Base-by-base conservation (phyloP, 2,329 filamentous ascomycete genomes). In the Colletotrichum sp. region DNA sequence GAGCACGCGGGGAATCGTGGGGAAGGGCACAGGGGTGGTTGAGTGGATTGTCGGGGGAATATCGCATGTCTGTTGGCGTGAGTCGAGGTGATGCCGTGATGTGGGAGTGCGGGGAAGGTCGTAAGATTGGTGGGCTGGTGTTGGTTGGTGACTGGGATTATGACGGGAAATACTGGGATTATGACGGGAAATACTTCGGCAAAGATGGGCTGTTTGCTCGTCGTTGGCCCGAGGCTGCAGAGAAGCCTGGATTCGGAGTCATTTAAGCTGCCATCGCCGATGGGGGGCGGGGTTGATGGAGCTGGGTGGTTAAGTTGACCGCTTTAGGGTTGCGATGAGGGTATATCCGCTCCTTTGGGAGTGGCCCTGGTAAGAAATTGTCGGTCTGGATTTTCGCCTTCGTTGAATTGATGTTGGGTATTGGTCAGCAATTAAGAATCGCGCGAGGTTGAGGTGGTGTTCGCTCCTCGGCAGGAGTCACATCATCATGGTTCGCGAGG, bases 81-180 rank as follows among this genome's bases (percentile, higher is more conserved):
- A 59, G 26, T 26, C 30, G 52, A 28, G 15, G 49, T 13, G 52
- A 24, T 71, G 28, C 62, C 59, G 49, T 49, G n/a, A 62, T 39
- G 72, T 72, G 67, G 59, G 67, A 59, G 28, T 71, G 72, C 67
- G 72, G 72, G 72, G 67, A 74, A 65, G 18, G 30, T 65, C 16
- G 44, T 57, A 62, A 62, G 32, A 71, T 65, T 52, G 16, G 59
- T 55, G 44, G 34, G 44, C 44, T 49, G 59, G 66, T 13, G 26
- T 16, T n/a, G 28, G 34, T 26, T 32, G 26, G 44, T 34, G n/a
- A 13, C 52, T 21, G 32, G 36, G n/a, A 32, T 36, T 7, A 21
- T 16, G 36, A 65, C 67, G 59, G 71, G 59, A 71, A 57, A n/a
- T 15, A 13, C 49, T 21, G 32, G 36, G 18, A 32, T 36, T 7